Percentiles rank a stretch among this genome's conserved stretches.
Evolutionary conservation across 1,284 basidiomycete genomes (phyloP).

Genomic region (Takashimella tepidaria): DNA sequence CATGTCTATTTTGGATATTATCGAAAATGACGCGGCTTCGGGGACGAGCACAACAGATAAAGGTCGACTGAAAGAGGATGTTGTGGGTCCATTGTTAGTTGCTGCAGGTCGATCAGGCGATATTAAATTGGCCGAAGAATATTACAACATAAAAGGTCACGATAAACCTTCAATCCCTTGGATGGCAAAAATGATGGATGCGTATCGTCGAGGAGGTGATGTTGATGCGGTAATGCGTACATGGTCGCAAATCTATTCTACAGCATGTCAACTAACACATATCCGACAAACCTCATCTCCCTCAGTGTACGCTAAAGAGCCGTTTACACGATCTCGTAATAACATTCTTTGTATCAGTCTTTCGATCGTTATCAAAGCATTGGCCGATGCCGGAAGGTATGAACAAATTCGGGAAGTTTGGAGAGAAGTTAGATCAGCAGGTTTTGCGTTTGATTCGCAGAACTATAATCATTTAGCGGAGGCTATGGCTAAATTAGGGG

Average conservation of each 20-base stretch:
- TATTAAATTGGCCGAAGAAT: slow-evolving; percentile 55
- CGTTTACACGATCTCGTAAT: slow-evolving; percentile 19
- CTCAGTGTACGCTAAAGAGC: slow-evolving; percentile 7
- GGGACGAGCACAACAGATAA: not conserved
- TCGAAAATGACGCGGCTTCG: not conserved
- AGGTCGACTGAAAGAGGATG: slow-evolving; percentile 18
- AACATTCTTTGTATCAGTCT: slow-evolving; percentile 71
- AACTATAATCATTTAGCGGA: slow-evolving; percentile 88
- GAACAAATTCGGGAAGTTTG: slow-evolving; percentile 63
- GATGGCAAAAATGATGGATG: slow-evolving; percentile 67
- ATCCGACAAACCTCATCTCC: not conserved
- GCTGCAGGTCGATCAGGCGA: slow-evolving; percentile 25
- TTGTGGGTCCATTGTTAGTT: slow-evolving; percentile 36
- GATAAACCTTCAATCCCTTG: slow-evolving; percentile 52
- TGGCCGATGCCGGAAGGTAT: slow-evolving; percentile 64
- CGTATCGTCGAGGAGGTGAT: slow-evolving; percentile 62
- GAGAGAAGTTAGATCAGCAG: slow-evolving; percentile 59
- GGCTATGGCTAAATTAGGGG: slow-evolving; percentile 71
- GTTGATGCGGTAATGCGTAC: slow-evolving; percentile 57
- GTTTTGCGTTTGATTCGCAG: slow-evolving; percentile 78
- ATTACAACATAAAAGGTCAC: slow-evolving; percentile 53
- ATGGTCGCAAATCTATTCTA: slow-evolving; percentile 66
- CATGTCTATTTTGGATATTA: slow-evolving; percentile 18
- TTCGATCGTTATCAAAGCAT: slow-evolving; percentile 74
- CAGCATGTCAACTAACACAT: slow-evolving; percentile 49